Percentiles rank a stretch among this genome's conserved stretches.
Evolutionary conservation across 331 rosid species (phyloP).

Genomic region (Telfairia occidentalis): DNA sequence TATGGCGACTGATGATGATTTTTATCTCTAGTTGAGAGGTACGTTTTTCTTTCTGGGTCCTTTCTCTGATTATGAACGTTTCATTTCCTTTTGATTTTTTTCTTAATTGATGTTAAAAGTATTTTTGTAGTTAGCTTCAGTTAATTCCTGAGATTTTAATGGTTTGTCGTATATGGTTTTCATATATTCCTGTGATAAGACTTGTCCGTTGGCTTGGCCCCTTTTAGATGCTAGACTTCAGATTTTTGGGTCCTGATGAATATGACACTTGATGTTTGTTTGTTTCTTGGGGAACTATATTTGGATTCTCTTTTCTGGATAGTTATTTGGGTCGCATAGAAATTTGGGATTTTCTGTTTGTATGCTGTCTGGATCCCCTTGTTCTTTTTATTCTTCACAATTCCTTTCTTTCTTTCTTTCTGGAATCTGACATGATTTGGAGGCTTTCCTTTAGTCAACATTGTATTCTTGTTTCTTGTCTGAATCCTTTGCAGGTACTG

Average conservation of each 20-base stretch:
- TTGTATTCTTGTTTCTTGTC: background rate
- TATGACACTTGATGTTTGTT: background rate
- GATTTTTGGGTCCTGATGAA: background rate
- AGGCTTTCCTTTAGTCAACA: background rate
- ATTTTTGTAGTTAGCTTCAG: background rate
- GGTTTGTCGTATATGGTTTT: constrained; percentile 5
- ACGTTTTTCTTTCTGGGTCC: background rate
- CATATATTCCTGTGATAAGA: background rate
- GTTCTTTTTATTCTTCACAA: too few species aligned
- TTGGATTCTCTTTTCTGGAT: background rate
- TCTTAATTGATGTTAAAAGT: background rate
- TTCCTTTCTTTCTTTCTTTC: background rate
- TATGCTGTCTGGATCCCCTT: background rate
- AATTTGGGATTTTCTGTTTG: background rate
- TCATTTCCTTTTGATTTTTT: too few species aligned
- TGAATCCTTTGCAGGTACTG: constrained; percentile 29
- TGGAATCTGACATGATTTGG: background rate
- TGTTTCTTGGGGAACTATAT: background rate
- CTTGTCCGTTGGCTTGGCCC: background rate
- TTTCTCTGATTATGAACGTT: background rate
- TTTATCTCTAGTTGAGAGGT: background rate
- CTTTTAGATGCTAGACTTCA: background rate
- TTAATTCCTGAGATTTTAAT: background rate
- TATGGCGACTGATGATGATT: background rate
- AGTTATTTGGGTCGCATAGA: background rate